Evolutionary conservation across 169 alveolate genomes (phyloP), one percentile per base, ranked within the genome.

Genomic region (Babesia ovis): DNA sequence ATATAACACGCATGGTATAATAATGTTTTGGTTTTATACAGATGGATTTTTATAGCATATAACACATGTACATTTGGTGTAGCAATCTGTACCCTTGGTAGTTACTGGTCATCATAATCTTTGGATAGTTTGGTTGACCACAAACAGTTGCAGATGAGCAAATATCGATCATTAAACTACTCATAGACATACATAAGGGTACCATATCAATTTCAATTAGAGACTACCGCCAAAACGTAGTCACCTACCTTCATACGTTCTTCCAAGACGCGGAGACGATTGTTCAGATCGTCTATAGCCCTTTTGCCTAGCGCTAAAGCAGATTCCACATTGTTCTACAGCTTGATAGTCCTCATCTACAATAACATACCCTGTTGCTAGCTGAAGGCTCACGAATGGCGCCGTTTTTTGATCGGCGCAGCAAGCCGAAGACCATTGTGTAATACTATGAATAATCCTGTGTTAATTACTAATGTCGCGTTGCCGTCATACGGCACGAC

Each of bases 201-300:
- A n/a, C n/a, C n/a, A n/a, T n/a, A n/a, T n/a, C n/a, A n/a, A n/a
- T n/a, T n/a, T n/a, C n/a, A n/a, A n/a, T n/a, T n/a, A n/a, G n/a
- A n/a, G n/a, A n/a, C n/a, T n/a, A n/a, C n/a, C n/a, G n/a, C n/a
- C n/a, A n/a, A n/a, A n/a, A 39, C 14, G 14, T 8, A 39, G 46
- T 39, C 8, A 41, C 68, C 25, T 57, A 77, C 86, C 64, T 68
- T 68, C 5, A 77, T 77, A 16, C 77, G 60, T 20, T 27, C 59
- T 20, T 77, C 66, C 34, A 77, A 34, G 9, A 34, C 34, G 31
- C 9, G 32, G 4, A 50, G 75, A 34, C 69, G 59, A 20, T 68
- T n/a, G 5, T 61, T 50, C 74, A 77, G 4, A 37, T 57, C 59
- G 23, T 32, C 22, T 11, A 77, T 46, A 11, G 86, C 54, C 9